phyloP scores from a whole-genome alignment of 805 yeast genomes.

The Saturnispora gosingensis region DNA sequence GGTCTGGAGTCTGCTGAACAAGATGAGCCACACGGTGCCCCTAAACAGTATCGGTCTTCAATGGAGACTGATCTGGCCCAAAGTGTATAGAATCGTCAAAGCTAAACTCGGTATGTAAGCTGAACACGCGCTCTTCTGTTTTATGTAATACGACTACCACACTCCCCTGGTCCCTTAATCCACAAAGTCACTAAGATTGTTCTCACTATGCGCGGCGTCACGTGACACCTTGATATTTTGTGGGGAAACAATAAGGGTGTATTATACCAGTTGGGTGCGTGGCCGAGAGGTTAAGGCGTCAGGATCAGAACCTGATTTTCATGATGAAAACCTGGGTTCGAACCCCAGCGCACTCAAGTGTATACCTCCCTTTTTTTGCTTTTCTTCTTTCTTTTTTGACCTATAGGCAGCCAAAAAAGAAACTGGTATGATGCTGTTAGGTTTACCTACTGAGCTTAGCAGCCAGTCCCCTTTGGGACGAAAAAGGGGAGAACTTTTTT shows the following conservation, averaged over 20 bases:
- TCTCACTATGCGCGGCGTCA: not conserved
- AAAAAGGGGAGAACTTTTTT: not conserved
- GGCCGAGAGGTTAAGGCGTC: slow-evolving; percentile 20
- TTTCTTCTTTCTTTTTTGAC: not conserved
- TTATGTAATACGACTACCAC: not conserved
- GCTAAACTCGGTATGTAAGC: not conserved
- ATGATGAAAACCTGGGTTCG: slow-evolving; percentile 18
- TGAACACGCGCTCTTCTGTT: too few relatives aligned
- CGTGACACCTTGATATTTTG: not conserved
- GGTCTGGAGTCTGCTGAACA: not conserved
- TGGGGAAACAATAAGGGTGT: not conserved
- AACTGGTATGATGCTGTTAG: not conserved
- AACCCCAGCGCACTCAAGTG: slow-evolving; percentile 16
- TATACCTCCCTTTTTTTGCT: not conserved
- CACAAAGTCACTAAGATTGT: too few relatives aligned
- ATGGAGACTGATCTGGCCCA: not conserved
- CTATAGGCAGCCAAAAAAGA: not conserved
- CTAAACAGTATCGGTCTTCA: not conserved
- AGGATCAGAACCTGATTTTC: slow-evolving; percentile 20
- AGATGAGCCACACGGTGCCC: not conserved
- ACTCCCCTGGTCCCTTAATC: not conserved
- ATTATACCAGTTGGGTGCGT: slow-evolving; percentile 12
- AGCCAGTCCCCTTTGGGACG: slow-evolving; percentile 3
- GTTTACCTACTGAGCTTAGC: not conserved
- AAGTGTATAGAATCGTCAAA: not conserved